Percentiles rank a stretch among this genome's conserved stretches.
Evolutionary conservation across 163 green algal genomes (phyloP).

Genomic region (Scenedesmus sp.): DNA sequence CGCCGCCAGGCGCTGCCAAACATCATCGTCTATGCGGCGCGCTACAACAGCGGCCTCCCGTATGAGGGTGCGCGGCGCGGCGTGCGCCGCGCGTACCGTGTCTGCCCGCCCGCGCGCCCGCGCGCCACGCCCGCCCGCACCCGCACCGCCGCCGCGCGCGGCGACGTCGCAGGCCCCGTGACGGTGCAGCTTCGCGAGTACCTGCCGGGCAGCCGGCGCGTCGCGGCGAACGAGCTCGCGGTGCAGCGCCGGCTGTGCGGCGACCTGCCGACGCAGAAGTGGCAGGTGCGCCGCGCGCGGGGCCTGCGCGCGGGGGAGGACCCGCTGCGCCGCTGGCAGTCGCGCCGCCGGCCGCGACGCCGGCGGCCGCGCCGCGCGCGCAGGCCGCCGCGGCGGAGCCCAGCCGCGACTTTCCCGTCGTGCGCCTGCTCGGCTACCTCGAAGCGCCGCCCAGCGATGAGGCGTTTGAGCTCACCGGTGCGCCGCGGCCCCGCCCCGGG

Average conservation of each 20-base stretch:
- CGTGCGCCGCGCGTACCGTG: too few relatives aligned
- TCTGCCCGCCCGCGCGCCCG: too few relatives aligned
- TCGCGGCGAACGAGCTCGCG: constrained; percentile 40
- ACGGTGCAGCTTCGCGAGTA: constrained; percentile 62
- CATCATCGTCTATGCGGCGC: constrained; percentile 70
- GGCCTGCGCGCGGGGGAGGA: neutral
- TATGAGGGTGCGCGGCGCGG: too few relatives aligned
- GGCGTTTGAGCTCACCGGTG: neutral
- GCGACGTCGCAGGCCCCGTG: constrained; percentile 54
- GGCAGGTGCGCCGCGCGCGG: constrained; percentile 38
- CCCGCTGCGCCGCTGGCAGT: neutral
- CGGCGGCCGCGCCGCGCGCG: too few relatives aligned
- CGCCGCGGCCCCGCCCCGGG: too few relatives aligned
- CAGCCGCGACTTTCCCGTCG: constrained; percentile 45
- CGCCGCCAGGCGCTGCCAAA: neutral
- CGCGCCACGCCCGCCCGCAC: too few relatives aligned
- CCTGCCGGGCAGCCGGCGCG: constrained; percentile 10
- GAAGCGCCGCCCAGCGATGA: constrained; percentile 30
- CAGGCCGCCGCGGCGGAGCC: constrained; percentile 23
- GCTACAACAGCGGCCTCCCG: constrained; percentile 69
- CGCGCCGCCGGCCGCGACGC: neutral
- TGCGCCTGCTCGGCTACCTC: constrained; percentile 60
- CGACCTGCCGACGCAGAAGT: constrained; percentile 38
- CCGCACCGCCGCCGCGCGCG: too few relatives aligned
- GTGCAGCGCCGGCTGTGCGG: constrained; percentile 28